These are phyloP conservation scores for Catharanthus roseus DNA, from an alignment of 257 asterid species.

Conservation along the genomic window DNA sequence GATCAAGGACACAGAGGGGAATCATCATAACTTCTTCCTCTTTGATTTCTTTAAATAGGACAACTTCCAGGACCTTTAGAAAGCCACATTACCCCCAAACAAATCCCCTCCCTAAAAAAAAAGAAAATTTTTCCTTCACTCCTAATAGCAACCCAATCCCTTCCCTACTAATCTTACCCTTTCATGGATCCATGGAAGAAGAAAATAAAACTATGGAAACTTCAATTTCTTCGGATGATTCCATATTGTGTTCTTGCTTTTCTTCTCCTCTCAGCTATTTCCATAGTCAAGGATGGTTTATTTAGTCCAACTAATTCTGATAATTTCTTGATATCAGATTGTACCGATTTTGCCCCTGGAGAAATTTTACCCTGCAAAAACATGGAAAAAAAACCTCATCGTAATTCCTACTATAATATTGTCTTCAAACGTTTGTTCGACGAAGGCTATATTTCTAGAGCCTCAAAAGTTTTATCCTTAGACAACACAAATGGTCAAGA, in stretches of 20 bases:
- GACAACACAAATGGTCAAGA: background rate
- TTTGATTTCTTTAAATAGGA: too few relatives aligned
- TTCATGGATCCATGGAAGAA: background rate
- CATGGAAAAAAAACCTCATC: background rate
- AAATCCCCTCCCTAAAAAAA: too few relatives aligned
- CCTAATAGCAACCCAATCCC: too few relatives aligned
- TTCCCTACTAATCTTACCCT: too few relatives aligned
- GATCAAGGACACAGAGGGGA: too few relatives aligned
- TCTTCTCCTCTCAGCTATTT: background rate
- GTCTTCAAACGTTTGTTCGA: constrained; percentile 1
- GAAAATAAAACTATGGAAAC: background rate
- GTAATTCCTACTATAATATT: background rate
- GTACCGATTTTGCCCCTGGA: background rate
- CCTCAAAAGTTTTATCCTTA: background rate
- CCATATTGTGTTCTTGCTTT: background rate
- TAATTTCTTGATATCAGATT: background rate
- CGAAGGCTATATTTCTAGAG: background rate
- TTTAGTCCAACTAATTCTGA: background rate
- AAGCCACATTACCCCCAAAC: too few relatives aligned
- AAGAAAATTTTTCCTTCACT: too few relatives aligned
- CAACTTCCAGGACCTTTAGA: too few relatives aligned
- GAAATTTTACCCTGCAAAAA: background rate
- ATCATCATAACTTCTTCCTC: too few relatives aligned
- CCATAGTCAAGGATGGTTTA: background rate
- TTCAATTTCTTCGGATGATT: background rate